These are phyloP conservation scores for Elaeis oleifera DNA, from an alignment of 202 grass and related monocot species.

Conservation along the genomic window DNA sequence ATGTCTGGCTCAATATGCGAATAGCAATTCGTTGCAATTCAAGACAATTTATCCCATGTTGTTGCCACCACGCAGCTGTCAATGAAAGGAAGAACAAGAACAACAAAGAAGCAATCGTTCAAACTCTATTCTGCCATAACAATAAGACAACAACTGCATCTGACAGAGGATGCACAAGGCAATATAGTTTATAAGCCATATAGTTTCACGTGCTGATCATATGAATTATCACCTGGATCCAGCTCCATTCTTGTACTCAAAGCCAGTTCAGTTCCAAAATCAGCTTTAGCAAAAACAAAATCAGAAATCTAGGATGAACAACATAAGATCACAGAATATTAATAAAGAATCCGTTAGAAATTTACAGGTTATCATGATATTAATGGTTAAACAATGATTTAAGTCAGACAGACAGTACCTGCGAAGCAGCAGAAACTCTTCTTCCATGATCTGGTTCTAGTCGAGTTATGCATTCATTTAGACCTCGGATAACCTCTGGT, in stretches of 20 bases:
- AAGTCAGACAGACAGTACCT: neutral
- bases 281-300: constrained; percentile 33
- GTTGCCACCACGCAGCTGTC: constrained; percentile 32
- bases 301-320: constrained; percentile 21
- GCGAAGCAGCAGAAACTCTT: constrained; percentile 28
- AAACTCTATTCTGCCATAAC: neutral
- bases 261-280: constrained; percentile 30
- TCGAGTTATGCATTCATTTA: constrained; percentile 32
- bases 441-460: constrained; percentile 20
- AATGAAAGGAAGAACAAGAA: neutral
- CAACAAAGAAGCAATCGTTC: neutral
- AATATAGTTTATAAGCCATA: too few relatives aligned
- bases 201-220: too few relatives aligned
- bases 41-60: constrained; percentile 31
- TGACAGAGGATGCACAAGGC: neutral
- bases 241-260: constrained; percentile 27
- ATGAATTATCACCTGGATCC: constrained; percentile 18
- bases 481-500: constrained; percentile 27
- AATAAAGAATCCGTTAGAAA: too few relatives aligned
- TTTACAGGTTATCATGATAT: too few relatives aligned
- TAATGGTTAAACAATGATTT: too few relatives aligned
- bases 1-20: constrained; percentile 27
- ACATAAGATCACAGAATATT: neutral
- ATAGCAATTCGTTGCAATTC: constrained; percentile 23
- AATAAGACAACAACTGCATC: neutral